A percentile compares a stretch with the other conserved stretches of the same genome.
Evolutionary conservation across 371 early-diverging fungal species (phyloP).

Genomic region (Rhizopus sp.): DNA sequence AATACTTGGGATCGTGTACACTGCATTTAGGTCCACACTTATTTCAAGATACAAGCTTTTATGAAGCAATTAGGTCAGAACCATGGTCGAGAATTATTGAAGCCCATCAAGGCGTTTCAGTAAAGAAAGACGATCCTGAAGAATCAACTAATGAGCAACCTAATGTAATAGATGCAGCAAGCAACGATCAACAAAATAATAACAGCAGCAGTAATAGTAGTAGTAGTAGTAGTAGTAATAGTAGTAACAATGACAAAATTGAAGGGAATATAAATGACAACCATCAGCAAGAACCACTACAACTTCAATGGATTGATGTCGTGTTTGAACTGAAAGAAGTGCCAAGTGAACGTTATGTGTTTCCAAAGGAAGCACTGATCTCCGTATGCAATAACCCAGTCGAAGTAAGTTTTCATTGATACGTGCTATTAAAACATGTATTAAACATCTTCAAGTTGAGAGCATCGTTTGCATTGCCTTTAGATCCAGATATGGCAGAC

Average conservation of each 20-base stretch:
- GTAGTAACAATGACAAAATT: too few relatives aligned
- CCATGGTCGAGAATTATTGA: slow-evolving; percentile 16
- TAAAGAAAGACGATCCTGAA: neutral
- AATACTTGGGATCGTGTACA: slow-evolving; percentile 33
- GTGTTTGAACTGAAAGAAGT: slow-evolving; percentile 49
- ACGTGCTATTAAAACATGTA: neutral
- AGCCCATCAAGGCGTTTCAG: slow-evolving; percentile 12
- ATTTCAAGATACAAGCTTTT: slow-evolving; percentile 42
- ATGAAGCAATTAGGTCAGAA: slow-evolving; percentile 38
- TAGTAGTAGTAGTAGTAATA: too few relatives aligned
- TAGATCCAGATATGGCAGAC: slow-evolving; percentile 16
- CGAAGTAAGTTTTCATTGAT: neutral
- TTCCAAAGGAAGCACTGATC: slow-evolving; percentile 43
- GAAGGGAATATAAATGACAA: neutral
- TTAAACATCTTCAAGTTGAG: slow-evolving; percentile 3
- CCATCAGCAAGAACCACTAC: neutral
- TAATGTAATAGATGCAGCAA: neutral
- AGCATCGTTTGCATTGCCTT: slow-evolving; percentile 37
- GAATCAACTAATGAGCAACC: neutral
- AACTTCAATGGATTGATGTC: slow-evolving; percentile 25
- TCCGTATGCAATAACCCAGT: neutral
- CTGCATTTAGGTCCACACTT: slow-evolving; percentile 44
- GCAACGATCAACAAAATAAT: too few relatives aligned
- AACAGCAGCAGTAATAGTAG: too few relatives aligned
- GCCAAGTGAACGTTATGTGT: slow-evolving; percentile 43